Percentiles rank a stretch among this genome's conserved stretches.
phyloP scores from a whole-genome alignment of 73 alveolate species.

The Symbiodinium pilosum region DNA sequence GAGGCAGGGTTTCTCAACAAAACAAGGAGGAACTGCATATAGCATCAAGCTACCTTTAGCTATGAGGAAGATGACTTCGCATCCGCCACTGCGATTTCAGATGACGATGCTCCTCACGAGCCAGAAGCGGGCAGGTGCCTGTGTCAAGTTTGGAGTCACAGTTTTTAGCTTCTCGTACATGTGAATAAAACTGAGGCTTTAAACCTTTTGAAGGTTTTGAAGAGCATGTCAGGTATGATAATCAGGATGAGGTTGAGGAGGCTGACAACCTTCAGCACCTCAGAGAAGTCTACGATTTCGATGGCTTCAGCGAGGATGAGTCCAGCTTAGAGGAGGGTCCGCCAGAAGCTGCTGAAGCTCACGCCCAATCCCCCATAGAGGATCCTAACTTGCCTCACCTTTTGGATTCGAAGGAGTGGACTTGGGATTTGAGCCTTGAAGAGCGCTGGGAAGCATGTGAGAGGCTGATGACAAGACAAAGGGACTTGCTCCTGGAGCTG shows the following conservation, averaged over 20 bases:
- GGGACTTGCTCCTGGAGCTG: constrained; percentile 10
- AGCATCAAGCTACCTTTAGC: no score
- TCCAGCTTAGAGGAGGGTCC: not conserved
- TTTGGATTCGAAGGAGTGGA: constrained; percentile 19
- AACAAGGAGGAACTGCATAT: no score
- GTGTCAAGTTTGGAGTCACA: not conserved
- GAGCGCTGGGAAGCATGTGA: constrained; percentile 87
- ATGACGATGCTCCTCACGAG: constrained; percentile 8
- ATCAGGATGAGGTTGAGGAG: constrained; percentile 67
- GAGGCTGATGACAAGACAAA: constrained; percentile 34
- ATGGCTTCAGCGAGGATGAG: constrained; percentile 24
- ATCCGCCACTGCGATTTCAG: not conserved
- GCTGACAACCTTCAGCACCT: constrained; percentile 58
- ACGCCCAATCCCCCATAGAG: not conserved
- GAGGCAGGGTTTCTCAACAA: no score
- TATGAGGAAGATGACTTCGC: constrained; percentile 30
- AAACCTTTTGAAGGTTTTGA: not conserved
- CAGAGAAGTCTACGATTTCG: constrained; percentile 42
- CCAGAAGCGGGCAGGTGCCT: constrained; percentile 19
- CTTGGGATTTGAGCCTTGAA: constrained; percentile 13
- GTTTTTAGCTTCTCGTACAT: not conserved
- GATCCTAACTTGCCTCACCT: not conserved
- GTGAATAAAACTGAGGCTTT: no score
- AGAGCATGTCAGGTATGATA: constrained; percentile 33
- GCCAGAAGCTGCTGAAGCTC: not conserved